phyloP scores from a whole-genome alignment of 2,329 filamentous ascomycete genomes.

The Beauveria brongniartii region DNA sequence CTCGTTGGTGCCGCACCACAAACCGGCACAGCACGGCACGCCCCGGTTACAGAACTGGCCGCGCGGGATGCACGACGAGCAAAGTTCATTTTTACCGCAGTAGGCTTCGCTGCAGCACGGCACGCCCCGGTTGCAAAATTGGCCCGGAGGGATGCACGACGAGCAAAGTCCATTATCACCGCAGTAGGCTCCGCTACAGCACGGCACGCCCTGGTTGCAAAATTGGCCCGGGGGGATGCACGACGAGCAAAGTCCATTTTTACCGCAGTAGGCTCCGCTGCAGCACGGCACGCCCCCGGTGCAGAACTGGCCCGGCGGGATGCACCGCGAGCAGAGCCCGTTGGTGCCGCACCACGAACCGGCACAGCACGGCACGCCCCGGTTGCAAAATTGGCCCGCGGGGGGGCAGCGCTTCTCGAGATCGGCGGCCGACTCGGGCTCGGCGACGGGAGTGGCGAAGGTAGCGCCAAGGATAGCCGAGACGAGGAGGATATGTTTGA shows the following conservation, averaged over 20 bases:
- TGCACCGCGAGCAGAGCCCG: neutral
- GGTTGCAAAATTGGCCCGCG: conserved; percentile 7
- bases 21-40: conserved; percentile 2
- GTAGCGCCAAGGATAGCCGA: neutral
- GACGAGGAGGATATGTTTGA: neutral
- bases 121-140: neutral
- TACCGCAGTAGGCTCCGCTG: neutral
- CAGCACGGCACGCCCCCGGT: conserved; percentile 3
- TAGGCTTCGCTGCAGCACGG: neutral
- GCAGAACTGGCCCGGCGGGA: neutral
- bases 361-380: conserved; percentile 4
- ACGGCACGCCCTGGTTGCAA: conserved; percentile 1
- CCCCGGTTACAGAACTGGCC: conserved; percentile 4
- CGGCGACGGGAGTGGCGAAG: neutral
- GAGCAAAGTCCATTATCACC: neutral
- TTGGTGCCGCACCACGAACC: neutral
- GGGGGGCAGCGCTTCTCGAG: conserved; percentile 1
- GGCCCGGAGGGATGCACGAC: neutral
- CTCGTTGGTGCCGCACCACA: neutral
- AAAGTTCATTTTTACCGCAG: neutral
- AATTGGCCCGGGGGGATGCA: neutral
- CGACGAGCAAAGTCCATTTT: neutral
- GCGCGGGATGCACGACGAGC: neutral
- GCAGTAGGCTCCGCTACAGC: neutral
- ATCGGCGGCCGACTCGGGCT: neutral